phyloP scores from a whole-genome alignment of 1,284 basidiomycete genomes.

The Phellopilus nigrolimitatus region DNA sequence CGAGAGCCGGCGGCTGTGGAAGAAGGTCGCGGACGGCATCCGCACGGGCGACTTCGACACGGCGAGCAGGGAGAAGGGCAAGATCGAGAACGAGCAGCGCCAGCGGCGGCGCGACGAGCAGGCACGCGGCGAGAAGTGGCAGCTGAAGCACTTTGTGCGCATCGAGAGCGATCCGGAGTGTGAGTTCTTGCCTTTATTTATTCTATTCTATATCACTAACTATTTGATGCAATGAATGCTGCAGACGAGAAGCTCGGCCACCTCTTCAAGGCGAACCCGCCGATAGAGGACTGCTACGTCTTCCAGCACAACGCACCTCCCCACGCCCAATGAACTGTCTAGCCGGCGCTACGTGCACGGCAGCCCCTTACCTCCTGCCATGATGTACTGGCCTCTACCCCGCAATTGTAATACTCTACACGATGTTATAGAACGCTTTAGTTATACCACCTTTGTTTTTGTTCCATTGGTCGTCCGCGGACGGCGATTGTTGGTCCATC shows the following conservation, averaged over 20 bases:
- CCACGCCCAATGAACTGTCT: not conserved
- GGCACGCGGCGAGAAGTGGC: conserved; percentile 70
- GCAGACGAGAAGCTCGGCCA: conserved; percentile 60
- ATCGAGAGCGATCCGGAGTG: conserved; percentile 68
- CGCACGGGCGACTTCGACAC: conserved; percentile 86
- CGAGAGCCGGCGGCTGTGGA: conserved; percentile 89
- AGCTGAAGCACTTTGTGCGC: conserved; percentile 70
- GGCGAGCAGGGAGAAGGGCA: conserved; percentile 86
- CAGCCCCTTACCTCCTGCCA: too few species aligned
- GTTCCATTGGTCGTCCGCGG: too few species aligned
- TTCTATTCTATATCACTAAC: conserved; percentile 8
- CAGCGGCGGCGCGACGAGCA: conserved; percentile 83
- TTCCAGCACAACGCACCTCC: conserved; percentile 50
- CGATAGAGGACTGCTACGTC: conserved; percentile 63
- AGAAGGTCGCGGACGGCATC: conserved; percentile 86
- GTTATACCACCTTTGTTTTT: too few species aligned
- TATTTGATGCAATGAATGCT: not conserved
- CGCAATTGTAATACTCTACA: too few species aligned
- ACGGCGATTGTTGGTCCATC: too few species aligned
- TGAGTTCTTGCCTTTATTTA: conserved; percentile 33
- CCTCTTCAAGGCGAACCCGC: conserved; percentile 48
- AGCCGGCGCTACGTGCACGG: too few species aligned
- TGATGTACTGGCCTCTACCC: not conserved
- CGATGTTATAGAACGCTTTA: too few species aligned
- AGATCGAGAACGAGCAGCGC: conserved; percentile 95